Conservation (phyloP, 2,329 filamentous ascomycete genomes). For the Aspergillus ochraceoroseus region DNA sequence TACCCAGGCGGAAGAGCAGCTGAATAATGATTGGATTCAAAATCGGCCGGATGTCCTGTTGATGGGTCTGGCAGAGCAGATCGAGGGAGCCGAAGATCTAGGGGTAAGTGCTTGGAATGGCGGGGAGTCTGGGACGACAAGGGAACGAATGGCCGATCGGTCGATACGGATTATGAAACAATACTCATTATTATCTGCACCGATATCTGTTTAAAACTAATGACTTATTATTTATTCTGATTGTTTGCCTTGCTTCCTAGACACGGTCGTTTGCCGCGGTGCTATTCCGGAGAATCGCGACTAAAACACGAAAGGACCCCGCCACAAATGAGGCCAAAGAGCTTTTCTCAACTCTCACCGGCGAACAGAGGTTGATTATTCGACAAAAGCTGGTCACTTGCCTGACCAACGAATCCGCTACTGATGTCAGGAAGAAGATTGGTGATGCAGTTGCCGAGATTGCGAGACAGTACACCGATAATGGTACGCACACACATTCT, state of each 20-base stretch:
- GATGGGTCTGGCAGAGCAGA: conserved; percentile 91
- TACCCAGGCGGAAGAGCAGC: conserved; percentile 79
- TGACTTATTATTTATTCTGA: too few species aligned
- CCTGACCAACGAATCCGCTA: conserved; percentile 66
- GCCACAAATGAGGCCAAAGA: conserved; percentile 68
- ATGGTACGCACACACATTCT: conserved; percentile 55
- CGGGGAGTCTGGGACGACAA: too few species aligned
- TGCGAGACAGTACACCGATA: conserved; percentile 89
- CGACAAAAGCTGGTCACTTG: conserved; percentile 77
- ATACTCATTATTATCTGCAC: too few species aligned
- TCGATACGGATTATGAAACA: too few species aligned
- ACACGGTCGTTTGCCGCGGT: conserved; percentile 87
- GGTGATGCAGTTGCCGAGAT: conserved; percentile 96
- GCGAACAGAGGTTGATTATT: conserved; percentile 70
- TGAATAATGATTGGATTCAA: conserved; percentile 84
- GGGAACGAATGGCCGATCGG: too few species aligned
- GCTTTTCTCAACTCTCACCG: conserved; percentile 73
- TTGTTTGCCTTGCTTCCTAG: conserved; percentile 46
- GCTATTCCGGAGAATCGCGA: conserved; percentile 88
- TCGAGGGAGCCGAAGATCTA: conserved; percentile 69
- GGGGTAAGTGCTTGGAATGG: conserved; percentile 52
- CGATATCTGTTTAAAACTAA: too few species aligned
- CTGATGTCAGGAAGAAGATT: conserved; percentile 83
- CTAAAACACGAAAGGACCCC: conserved; percentile 73
- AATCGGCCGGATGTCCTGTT: conserved; percentile 78